These are phyloP conservation scores for Rickenella mellea DNA, from an alignment of 768 basidiomycete genomes.

Conservation along the genomic window DNA sequence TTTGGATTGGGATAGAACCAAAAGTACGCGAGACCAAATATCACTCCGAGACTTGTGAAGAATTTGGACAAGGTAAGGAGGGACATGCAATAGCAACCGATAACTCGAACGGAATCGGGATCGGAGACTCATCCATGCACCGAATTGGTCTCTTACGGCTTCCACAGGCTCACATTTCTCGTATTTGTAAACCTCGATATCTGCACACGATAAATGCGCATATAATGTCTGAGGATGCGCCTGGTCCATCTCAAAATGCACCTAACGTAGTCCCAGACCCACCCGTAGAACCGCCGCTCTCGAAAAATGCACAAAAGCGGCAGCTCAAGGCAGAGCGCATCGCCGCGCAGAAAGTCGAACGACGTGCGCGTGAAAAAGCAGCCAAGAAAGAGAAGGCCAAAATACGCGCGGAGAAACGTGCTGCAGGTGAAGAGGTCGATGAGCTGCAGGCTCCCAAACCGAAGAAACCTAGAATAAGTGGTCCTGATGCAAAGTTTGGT, in stretches of 20 bases:
- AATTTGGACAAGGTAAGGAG: no score
- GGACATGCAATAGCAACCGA: no score
- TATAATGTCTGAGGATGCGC: background rate
- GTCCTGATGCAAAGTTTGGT: slow-evolving; percentile 22
- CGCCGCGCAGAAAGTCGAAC: slow-evolving; percentile 59
- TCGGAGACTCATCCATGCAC: no score
- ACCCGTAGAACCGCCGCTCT: slow-evolving; percentile 29
- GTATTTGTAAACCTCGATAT: no score
- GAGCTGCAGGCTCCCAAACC: slow-evolving; percentile 21
- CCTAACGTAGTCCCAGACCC: background rate
- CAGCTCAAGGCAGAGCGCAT: slow-evolving; percentile 61
- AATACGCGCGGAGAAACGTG: slow-evolving; percentile 46
- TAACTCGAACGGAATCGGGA: no score
- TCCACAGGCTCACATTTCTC: no score
- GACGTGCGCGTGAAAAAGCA: slow-evolving; percentile 70
- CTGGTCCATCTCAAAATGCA: background rate
- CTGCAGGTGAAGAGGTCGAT: slow-evolving; percentile 50
- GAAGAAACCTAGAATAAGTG: slow-evolving; percentile 26
- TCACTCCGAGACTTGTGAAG: no score
- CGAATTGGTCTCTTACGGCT: no score
- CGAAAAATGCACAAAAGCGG: slow-evolving; percentile 74
- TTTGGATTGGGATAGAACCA: no score
- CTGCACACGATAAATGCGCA: no score
- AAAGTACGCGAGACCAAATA: no score
- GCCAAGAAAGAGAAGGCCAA: slow-evolving; percentile 67